Evolutionary conservation across 169 alveolate species (phyloP).

Genomic region (Perkinsus olseni): DNA sequence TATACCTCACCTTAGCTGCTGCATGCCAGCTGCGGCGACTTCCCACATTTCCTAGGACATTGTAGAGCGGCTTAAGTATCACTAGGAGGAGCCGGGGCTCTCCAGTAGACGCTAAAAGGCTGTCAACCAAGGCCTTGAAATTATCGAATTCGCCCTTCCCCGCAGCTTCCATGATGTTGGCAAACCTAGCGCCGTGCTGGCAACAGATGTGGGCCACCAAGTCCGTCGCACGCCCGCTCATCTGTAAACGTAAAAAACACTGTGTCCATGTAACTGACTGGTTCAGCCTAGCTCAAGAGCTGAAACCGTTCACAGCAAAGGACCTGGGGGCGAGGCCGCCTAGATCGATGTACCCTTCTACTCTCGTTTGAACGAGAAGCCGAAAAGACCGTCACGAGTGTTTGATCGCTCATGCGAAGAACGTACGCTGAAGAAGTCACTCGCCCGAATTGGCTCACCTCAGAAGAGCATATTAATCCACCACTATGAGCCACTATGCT

Average conservation of each 20-base stretch:
- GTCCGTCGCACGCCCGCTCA: background rate
- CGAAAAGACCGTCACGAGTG: too few species aligned
- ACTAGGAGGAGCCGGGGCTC: background rate
- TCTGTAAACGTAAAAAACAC: background rate
- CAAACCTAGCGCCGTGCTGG: background rate
- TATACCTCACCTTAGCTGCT: background rate
- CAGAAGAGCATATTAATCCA: too few species aligned
- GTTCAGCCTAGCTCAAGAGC: too few species aligned
- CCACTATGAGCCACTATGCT: background rate
- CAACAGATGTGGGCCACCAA: background rate
- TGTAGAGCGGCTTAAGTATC: background rate
- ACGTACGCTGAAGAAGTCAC: too few species aligned
- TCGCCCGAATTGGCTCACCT: too few species aligned
- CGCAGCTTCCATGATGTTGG: background rate
- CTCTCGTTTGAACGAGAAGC: too few species aligned
- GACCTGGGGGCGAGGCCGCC: too few species aligned
- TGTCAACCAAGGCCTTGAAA: background rate
- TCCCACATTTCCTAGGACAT: background rate
- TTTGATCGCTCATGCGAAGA: too few species aligned
- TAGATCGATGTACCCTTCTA: too few species aligned
- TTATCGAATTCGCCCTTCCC: background rate
- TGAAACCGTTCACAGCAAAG: too few species aligned
- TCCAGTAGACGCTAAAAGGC: background rate
- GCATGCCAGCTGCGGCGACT: background rate
- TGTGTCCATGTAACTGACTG: background rate